phyloP scores from a whole-genome alignment of 2,329 filamentous ascomycete species.

The Diaporthe sp. region DNA sequence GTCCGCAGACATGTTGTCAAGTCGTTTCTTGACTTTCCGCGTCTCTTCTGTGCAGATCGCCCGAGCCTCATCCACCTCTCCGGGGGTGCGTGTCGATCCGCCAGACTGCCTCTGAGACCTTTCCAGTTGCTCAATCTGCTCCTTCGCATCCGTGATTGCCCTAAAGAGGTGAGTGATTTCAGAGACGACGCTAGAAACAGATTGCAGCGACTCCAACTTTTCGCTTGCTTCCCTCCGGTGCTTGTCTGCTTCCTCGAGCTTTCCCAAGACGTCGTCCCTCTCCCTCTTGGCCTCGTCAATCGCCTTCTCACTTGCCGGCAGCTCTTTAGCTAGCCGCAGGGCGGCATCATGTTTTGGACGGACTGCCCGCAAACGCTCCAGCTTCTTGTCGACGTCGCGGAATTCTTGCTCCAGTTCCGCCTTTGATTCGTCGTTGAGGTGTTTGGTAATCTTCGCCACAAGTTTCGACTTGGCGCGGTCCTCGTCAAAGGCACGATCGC shows the following conservation, averaged over 20 bases:
- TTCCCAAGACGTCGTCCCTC: slow-evolving; percentile 69
- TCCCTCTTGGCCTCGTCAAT: slow-evolving; percentile 67
- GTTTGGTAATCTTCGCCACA: slow-evolving; percentile 74
- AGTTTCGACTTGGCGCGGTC: slow-evolving; percentile 71
- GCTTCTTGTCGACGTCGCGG: slow-evolving; percentile 48
- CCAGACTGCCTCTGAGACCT: slow-evolving; percentile 80
- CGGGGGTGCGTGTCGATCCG: slow-evolving; percentile 76
- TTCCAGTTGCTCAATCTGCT: slow-evolving; percentile 80
- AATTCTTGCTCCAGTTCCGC: slow-evolving; percentile 60
- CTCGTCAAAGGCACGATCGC: slow-evolving; percentile 76
- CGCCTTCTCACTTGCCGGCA: slow-evolving; percentile 77
- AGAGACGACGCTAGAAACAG: slow-evolving; percentile 80
- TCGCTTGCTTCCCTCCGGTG: slow-evolving; percentile 74
- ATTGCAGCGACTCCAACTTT: slow-evolving; percentile 69
- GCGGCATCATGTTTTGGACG: slow-evolving; percentile 81
- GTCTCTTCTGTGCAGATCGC: slow-evolving; percentile 76
- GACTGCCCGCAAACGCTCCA: slow-evolving; percentile 73
- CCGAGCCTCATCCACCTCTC: slow-evolving; percentile 87
- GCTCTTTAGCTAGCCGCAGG: slow-evolving; percentile 76
- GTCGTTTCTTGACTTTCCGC: slow-evolving; percentile 71
- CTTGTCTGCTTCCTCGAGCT: slow-evolving; percentile 77
- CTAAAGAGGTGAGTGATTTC: slow-evolving; percentile 80
- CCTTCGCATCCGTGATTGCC: slow-evolving; percentile 79
- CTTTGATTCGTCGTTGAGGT: slow-evolving; percentile 73
- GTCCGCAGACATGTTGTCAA: slow-evolving; percentile 77